Evolutionary conservation across 2,329 filamentous ascomycete species (phyloP).

Genomic region (Xylariales sp.): DNA sequence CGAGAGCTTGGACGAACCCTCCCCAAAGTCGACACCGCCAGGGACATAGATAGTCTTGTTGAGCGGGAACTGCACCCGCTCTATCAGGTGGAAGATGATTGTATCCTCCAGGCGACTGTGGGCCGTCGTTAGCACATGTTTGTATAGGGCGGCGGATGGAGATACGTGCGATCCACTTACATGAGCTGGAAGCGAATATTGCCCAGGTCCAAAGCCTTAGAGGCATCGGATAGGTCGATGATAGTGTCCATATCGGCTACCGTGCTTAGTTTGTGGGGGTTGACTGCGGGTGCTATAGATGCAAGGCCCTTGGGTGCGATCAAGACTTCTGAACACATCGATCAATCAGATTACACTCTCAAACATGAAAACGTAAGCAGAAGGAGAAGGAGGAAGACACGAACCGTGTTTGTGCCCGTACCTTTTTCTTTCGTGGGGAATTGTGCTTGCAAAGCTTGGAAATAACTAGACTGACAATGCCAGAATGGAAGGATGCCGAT

Average conservation of each 20-base stretch:
- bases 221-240: constrained; percentile 81
- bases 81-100: constrained; percentile 94
- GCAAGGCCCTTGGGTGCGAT: too few relatives aligned
- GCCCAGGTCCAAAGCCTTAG: constrained; percentile 80
- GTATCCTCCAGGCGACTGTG: constrained; percentile 93
- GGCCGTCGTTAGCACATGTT: background rate
- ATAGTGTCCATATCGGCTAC: constrained; percentile 72
- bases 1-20: constrained; percentile 49
- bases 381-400: too few relatives aligned
- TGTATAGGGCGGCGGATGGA: background rate
- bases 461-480: too few relatives aligned
- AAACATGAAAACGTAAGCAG: too few relatives aligned
- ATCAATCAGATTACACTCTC: too few relatives aligned
- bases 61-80: constrained; percentile 94
- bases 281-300: too few relatives aligned
- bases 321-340: too few relatives aligned
- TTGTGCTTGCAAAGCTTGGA: too few relatives aligned
- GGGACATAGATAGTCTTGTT: constrained; percentile 84
- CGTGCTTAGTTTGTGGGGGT: background rate
- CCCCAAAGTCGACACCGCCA: constrained; percentile 70
- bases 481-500: too few relatives aligned
- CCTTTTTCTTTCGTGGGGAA: too few relatives aligned
- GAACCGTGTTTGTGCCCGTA: too few relatives aligned
- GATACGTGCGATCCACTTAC: constrained; percentile 43
- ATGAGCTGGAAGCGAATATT: constrained; percentile 94